phyloP scores from a whole-genome alignment of 257 asterid genomes.

The Handroanthus guayacan region DNA sequence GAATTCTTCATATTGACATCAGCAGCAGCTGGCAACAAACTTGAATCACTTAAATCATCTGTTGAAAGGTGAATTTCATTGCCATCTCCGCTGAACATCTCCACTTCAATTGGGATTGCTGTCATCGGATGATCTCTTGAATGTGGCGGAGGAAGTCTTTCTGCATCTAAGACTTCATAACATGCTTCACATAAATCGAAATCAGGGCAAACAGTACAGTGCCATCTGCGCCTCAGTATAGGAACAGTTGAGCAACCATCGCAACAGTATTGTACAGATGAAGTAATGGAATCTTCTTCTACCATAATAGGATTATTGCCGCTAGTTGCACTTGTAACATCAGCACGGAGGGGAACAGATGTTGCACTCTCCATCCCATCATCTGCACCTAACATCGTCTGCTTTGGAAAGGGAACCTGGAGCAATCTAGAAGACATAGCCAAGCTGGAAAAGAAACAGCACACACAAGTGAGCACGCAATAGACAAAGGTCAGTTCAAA shows the following conservation, averaged over 20 bases:
- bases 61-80: conserved; percentile 81
- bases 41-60: conserved; percentile 72
- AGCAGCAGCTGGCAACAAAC: conserved; percentile 66
- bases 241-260: conserved; percentile 99
- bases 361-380: conserved; percentile 67
- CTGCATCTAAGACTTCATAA: conserved; percentile 91
- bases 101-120: conserved; percentile 95
- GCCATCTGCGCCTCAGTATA: conserved; percentile 95
- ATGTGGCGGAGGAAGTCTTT: conserved; percentile 94
- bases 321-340: conserved; percentile 58
- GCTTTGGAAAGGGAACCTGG: conserved; percentile 99
- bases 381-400: conserved; percentile 89
- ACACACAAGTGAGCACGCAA: conserved; percentile 38
- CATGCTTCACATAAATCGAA: conserved; percentile 98
- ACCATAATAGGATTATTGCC: conserved; percentile 79
- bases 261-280: conserved; percentile 97
- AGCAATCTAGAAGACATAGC: conserved; percentile 98
- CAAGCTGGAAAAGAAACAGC: conserved; percentile 70
- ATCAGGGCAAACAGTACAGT: conserved; percentile 97
- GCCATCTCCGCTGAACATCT: conserved; percentile 82
- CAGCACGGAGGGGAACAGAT: conserved; percentile 68
- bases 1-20: conserved; percentile 62
- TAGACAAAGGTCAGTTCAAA: conserved; percentile 21
- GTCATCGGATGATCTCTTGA: conserved; percentile 97
- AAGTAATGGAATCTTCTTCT: conserved; percentile 92